phyloP scores from a whole-genome alignment of 148 eudicot genomes.

The Beta vulgaris region DNA sequence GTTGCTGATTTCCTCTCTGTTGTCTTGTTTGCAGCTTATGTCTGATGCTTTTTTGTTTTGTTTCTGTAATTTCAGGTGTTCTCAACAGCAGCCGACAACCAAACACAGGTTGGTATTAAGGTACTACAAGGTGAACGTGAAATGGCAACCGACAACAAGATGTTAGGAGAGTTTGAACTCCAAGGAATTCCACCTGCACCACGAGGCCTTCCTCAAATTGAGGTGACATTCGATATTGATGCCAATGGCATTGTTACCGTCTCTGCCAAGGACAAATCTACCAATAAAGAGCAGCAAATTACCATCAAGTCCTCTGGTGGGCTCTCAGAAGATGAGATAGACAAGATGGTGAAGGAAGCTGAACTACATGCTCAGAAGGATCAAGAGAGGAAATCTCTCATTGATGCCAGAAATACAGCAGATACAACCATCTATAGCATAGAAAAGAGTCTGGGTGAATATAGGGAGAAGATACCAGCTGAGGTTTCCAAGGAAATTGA shows the following conservation, averaged over 20 bases:
- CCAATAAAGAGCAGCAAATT: conserved; percentile 84
- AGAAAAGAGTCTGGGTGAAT: conserved; percentile 79
- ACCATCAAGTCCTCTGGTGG: conserved; percentile 91
- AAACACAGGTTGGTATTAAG: conserved; percentile 94
- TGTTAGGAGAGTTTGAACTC: conserved; percentile 90
- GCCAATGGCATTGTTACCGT: conserved; percentile 95
- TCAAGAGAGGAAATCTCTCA: conserved; percentile 72
- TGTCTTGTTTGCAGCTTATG: not conserved
- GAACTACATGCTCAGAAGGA: conserved; percentile 86
- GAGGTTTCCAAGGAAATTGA: conserved; percentile 77
- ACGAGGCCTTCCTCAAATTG: conserved; percentile 90
- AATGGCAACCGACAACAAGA: conserved; percentile 90
- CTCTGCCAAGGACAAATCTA: conserved; percentile 90
- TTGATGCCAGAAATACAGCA: conserved; percentile 73
- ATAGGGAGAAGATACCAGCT: conserved; percentile 68
- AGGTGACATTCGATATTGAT: conserved; percentile 95
- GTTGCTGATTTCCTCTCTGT: not conserved
- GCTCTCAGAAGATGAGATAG: conserved; percentile 79
- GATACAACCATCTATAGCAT: conserved; percentile 88
- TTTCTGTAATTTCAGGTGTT: conserved; percentile 51
- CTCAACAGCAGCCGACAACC: conserved; percentile 98
- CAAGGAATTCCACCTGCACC: conserved; percentile 97
- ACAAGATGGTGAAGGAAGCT: conserved; percentile 89
- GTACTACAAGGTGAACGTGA: conserved; percentile 97
- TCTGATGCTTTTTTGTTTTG: not conserved